Conservation (phyloP, 2,329 filamentous ascomycete species). For the Sarocladium oryzae region DNA sequence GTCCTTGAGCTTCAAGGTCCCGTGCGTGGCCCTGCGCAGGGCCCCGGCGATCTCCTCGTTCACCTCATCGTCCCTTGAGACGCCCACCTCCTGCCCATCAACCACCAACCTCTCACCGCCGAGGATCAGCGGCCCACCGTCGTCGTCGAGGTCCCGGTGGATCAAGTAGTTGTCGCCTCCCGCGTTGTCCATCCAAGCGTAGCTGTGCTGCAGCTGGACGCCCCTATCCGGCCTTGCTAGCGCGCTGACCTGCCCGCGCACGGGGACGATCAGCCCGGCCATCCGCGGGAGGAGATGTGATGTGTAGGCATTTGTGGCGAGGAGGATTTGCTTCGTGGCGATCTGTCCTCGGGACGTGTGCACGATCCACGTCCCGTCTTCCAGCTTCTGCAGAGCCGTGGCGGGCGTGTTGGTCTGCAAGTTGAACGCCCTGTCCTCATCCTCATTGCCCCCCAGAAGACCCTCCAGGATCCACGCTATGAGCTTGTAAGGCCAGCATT, state of each 20-base stretch:
- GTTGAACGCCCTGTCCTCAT: constrained; percentile 45
- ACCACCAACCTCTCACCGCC: constrained; percentile 62
- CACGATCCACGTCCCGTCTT: constrained; percentile 45
- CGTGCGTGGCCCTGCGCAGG: constrained; percentile 40
- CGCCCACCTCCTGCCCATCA: constrained; percentile 37
- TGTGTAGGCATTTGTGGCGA: constrained; percentile 82
- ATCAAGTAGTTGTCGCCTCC: constrained; percentile 57
- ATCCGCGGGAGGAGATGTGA: constrained; percentile 66
- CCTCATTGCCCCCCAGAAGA: constrained; percentile 35
- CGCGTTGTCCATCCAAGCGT: constrained; percentile 49
- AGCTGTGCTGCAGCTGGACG: constrained; percentile 45
- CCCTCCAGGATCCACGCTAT: constrained; percentile 63
- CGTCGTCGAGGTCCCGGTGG: constrained; percentile 53
- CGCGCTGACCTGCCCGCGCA: constrained; percentile 66
- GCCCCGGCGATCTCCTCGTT: constrained; percentile 50
- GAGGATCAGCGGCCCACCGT: constrained; percentile 52
- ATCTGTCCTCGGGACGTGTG: constrained; percentile 65
- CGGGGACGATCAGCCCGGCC: constrained; percentile 66
- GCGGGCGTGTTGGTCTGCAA: constrained; percentile 70
- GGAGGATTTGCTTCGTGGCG: constrained; percentile 55
- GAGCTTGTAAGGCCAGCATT: constrained; percentile 80
- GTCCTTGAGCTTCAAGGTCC: constrained; percentile 34
- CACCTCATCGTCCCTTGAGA: constrained; percentile 53
- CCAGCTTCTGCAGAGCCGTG: constrained; percentile 34
- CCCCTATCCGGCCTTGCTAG: constrained; percentile 47